Evolutionary conservation across 2,329 filamentous ascomycete species (phyloP), one percentile per base, ranked within the genome.

Genomic region (Didymosphaeria variabile): DNA sequence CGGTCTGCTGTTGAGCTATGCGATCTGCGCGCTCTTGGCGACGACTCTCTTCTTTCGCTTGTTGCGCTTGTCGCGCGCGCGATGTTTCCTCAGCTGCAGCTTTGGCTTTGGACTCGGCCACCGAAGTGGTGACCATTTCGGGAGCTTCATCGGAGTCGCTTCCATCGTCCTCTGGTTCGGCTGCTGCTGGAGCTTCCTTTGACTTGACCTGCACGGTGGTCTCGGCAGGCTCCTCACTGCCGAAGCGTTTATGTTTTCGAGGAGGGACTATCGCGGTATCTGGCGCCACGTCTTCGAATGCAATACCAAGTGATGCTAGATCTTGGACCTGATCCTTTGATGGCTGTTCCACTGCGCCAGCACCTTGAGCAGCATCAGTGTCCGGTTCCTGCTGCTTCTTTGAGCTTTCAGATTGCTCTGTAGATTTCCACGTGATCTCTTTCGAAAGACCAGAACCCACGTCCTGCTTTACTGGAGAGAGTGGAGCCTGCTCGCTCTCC

Each of bases 111-210:
- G 69, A 67, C 17, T 68, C 63, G 5, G 76, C 77, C 6, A 71
- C 66, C 1, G 71, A 71, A 21, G 72, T 71, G 9, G 74, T 77
- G 54, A 79, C 70, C 15, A 73, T 68, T 54, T 79, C 78, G n/a
- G 78, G 77, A 7, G 76, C 77, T 62, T 78, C 76, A 58, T 78
- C 77, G 0, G 76, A 75, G 63, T 77, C 76, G 63, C 65, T 72
- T 34, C 61, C 71, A 15, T 70, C 68, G 59, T 71, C 71, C 17
- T 75, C 69, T 12, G 69, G 65, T 13, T 65, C 55, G 23, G 64
- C 53, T 17, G 57, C 56, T 17, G 55, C 29, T 63, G 63, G 32
- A 59, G 60, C 54, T 67, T 55, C 52, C 21, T 55, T 19, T 59
- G 62, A 42, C 61, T 63, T 53, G 66, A 61, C n/a, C 56, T 55